A percentile compares a stretch with the other conserved stretches of the same genome.
Evolutionary conservation across 495 filamentous ascomycete genomes (phyloP).

Genomic region (Xanthoparmelia taractica): DNA sequence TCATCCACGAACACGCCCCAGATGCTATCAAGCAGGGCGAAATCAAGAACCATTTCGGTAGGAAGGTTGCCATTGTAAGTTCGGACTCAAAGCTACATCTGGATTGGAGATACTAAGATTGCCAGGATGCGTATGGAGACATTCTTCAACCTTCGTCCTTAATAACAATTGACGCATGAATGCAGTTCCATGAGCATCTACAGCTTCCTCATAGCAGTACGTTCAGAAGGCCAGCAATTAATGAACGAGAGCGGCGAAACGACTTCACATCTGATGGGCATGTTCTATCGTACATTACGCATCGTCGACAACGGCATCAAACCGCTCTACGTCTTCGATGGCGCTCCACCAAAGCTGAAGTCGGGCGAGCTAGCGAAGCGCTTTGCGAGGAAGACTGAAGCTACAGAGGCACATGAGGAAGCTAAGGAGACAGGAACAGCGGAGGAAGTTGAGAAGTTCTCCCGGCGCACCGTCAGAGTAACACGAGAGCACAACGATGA

Average conservation of each 20-base stretch:
- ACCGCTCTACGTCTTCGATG: conserved; percentile 95
- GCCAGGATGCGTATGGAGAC: conserved; percentile 71
- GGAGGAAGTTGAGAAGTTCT: conserved; percentile 97
- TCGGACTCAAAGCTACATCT: neutral
- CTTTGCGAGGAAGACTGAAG: conserved; percentile 82
- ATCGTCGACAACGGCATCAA: conserved; percentile 99
- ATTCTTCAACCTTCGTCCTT: conserved; percentile 9
- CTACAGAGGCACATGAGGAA: conserved; percentile 79
- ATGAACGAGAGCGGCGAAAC: conserved; percentile 91
- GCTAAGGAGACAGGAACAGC: conserved; percentile 96
- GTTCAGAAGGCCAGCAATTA: conserved; percentile 90
- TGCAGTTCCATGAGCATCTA: conserved; percentile 95
- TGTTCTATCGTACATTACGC: conserved; percentile 97
- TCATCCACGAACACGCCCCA: conserved; percentile 87
- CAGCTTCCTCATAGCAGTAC: conserved; percentile 94
- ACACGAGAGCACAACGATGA: conserved; percentile 93
- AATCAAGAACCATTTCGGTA: conserved; percentile 96
- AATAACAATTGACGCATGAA: conserved; percentile 7
- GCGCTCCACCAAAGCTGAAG: conserved; percentile 92
- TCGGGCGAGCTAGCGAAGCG: conserved; percentile 92
- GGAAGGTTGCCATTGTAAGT: conserved; percentile 92
- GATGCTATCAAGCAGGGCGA: conserved; percentile 93
- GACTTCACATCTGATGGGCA: conserved; percentile 95
- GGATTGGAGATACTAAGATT: conserved; percentile 7
- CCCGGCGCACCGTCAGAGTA: conserved; percentile 87